Base-by-base conservation (phyloP, 306 rosid genomes). In the Malus domestica region DNA sequence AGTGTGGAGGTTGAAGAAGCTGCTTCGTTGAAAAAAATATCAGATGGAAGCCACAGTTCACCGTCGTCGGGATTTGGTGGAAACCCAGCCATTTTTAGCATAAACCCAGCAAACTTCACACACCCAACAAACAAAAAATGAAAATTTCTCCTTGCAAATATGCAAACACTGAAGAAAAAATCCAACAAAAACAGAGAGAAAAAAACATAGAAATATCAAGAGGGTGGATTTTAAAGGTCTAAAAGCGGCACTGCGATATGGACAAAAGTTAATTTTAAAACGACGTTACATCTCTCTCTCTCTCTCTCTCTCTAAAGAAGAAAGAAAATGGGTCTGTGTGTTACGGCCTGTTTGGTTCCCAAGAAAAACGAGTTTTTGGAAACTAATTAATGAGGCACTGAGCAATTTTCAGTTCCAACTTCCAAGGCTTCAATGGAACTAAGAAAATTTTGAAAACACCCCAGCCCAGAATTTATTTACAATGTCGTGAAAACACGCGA, bases 21-120 rank as follows among this genome's bases (percentile, higher is more conserved):
- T 7, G 32, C 68, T 65, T 79, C 80, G 77, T 75, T 72, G 78
- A 44, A 45, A 69, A 60, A 79, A 58, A 60, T 29, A 23, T 79
- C 75, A 11, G 86, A 79, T 15, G 86, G 80, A 63, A 79, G 86
- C 83, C 74, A 75, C 0, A 55, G 78, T 27, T 66, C 78, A 25
- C 78, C 71, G 15, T 75, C 76, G 52, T 79, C 75, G 4, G 49
- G 51, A 22, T 75, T 60, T 16, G 62, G 72, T 38, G 83, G 78
- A 80, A 79, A 83, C 10, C 72, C 76, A 30, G 80, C 74, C 83
- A 82, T 82, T 42, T 61, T 61, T 19, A 61, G 18, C 10, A 61
- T 25, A 61, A 61, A 51, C 33, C 66, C 35, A 61, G 27, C 18
- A 25, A 61, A 35, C 29, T 55, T 51, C 27, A 29, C 2, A 19